These are phyloP conservation scores for Termitomyces eurrhizus DNA, from an alignment of 768 basidiomycete genomes.

Conservation along the genomic window DNA sequence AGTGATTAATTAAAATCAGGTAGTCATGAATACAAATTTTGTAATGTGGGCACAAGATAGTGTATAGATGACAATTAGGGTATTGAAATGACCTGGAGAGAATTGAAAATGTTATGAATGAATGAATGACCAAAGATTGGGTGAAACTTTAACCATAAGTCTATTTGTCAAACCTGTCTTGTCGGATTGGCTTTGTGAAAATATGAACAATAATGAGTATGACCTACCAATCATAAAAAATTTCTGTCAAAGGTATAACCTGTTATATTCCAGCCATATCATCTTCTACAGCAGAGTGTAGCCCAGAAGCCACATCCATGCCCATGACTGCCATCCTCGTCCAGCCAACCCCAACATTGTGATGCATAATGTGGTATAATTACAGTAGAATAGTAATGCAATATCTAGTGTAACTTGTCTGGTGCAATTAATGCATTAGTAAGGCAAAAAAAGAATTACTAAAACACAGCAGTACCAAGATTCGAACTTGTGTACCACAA, in stretches of 20 bases:
- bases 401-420: too few relatives aligned
- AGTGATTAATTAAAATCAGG: conserved; percentile 19
- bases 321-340: conserved; percentile 63
- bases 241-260: conserved; percentile 27
- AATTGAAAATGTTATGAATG: conserved; percentile 6
- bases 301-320: conserved; percentile 60
- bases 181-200: neutral
- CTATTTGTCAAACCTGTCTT: conserved; percentile 11
- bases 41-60: conserved; percentile 17
- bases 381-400: too few relatives aligned
- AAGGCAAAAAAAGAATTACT: too few relatives aligned
- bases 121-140: conserved; percentile 9
- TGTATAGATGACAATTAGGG: conserved; percentile 16
- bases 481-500: too few relatives aligned
- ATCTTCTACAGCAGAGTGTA: conserved; percentile 69
- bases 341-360: too few relatives aligned
- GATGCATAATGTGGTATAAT: too few relatives aligned
- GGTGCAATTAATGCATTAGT: too few relatives aligned
- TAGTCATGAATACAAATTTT: conserved; percentile 22
- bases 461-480: too few relatives aligned
- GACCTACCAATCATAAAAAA: conserved; percentile 18
- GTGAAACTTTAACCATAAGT: conserved; percentile 8
- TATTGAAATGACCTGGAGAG: conserved; percentile 11
- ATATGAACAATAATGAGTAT: neutral
- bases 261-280: conserved; percentile 26